Percentiles rank a stretch among this genome's conserved stretches.
phyloP scores from a whole-genome alignment of 2,329 filamentous ascomycete genomes.

The Diaporthe australafricana region DNA sequence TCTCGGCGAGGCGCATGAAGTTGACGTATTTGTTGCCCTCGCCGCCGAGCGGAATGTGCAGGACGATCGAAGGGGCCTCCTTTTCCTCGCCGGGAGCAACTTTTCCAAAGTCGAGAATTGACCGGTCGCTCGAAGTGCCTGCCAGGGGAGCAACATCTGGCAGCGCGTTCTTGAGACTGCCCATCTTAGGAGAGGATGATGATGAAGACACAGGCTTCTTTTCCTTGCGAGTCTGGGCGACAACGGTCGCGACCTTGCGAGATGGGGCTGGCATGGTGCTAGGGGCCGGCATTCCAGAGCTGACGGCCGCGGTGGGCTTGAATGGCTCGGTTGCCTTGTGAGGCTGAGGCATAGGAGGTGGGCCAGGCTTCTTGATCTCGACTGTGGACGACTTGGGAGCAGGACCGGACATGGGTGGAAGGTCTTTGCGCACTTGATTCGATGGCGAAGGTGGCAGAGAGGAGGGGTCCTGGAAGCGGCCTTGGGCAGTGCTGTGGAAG shows the following conservation, averaged over 20 bases:
- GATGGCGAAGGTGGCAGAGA: constrained; percentile 48
- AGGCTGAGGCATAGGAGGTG: constrained; percentile 47
- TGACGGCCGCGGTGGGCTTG: constrained; percentile 37
- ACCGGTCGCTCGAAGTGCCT: constrained; percentile 57
- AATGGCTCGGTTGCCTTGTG: constrained; percentile 37
- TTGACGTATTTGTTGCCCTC: constrained; percentile 93
- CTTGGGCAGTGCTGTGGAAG: constrained; percentile 47
- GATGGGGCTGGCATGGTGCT: constrained; percentile 43
- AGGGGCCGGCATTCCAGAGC: constrained; percentile 35
- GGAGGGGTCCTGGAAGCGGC: constrained; percentile 45
- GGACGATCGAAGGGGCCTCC: constrained; percentile 80
- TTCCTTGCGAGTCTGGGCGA: constrained; percentile 57
- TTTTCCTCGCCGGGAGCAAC: constrained; percentile 69
- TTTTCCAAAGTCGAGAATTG: constrained; percentile 72
- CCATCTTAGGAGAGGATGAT: constrained; percentile 62
- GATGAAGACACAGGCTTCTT: constrained; percentile 53
- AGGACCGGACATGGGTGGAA: constrained; percentile 42
- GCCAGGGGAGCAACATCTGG: constrained; percentile 48
- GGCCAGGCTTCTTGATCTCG: constrained; percentile 51
- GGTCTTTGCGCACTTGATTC: constrained; percentile 41
- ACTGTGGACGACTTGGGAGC: constrained; percentile 41
- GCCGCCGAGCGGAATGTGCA: constrained; percentile 84
- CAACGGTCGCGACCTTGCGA: constrained; percentile 59
- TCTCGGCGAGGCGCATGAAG: constrained; percentile 92
- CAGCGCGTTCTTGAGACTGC: constrained; percentile 59